Base-by-base conservation (phyloP, 805 yeast genomes). In the Lipomyces oligophaga region DNA sequence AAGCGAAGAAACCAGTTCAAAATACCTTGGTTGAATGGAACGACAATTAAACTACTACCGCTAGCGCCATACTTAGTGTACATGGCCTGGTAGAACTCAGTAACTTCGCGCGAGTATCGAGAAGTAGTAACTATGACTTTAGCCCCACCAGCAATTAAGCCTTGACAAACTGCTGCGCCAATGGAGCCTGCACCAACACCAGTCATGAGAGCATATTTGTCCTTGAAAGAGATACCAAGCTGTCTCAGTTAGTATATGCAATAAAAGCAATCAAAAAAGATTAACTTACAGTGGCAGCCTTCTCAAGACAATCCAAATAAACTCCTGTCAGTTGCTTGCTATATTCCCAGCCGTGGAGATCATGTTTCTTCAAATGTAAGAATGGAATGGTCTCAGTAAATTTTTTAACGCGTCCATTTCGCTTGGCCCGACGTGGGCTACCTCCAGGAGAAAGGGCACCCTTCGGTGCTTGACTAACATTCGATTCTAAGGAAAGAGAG, bases 131-230 rank as follows among this genome's bases (percentile, higher is more conserved):
- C 96, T 64, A 93, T 74, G 60, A 89, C 97, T 68, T 84, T 86
- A 38, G 98, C 97, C 75, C 99, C 99, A 72, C 98, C 98, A 63
- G 90, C 81, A 46, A 93, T 75, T 65, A 93, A 75, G 57, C 98
- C 98, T 73, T 86, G 94, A 65, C 93, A 76, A 59, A 93, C 79
- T 70, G 93, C 96, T 52, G 96, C 96, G 73, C 97, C 98, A 64
- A 93, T 93, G 41, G 98, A 93, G 45, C 97, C 98, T 39, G 86
- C 89, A 75, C 98, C 98, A 41, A 97, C 97, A 76, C 98, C 98
- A 39, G 98, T 93, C 58, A 93, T 75, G 62, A 93, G 78, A 42
- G 89, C 96, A 58, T 81, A 81, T 70, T 88, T 93, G 67, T 80
- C 86, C 67, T 82, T 80, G 75, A 81, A 93, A 32, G 96, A 78